Evolutionary conservation across 2,329 filamentous ascomycete genomes (phyloP), one percentile per base, ranked within the genome.

Genomic region (Monosporascus sp.): DNA sequence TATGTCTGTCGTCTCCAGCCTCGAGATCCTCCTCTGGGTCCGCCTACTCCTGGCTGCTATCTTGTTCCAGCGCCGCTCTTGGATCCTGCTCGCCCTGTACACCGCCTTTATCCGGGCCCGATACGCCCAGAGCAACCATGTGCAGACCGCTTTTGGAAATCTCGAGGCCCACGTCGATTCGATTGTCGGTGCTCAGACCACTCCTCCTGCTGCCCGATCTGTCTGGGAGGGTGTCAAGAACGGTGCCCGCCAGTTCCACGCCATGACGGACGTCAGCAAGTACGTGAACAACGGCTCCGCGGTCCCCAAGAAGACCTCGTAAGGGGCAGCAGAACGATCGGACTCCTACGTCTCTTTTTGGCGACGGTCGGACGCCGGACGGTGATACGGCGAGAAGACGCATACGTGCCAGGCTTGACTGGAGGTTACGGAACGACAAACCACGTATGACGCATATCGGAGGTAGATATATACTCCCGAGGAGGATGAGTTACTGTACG

Each of bases 21-120:
- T 99, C 55, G 94, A 99, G 77, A 90, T 97, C 62, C 75, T 83
- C 41, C 84, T 97, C 56, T 95, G 92, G 86, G 77, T 88, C 73
- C 91, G 94, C 66, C 77, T 99, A 52, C 68, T 95, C 48, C 74
- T 91, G 52, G 87, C 90, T 34, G 90, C 91, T 57, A 75, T 97
- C 59, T 79, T 95, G 63, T 97, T 97, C 83, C 85, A 87, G 76
- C 90, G 87, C 71, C 87, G 91, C 62, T 94, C 90, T 59, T 97
- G 93, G 91, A 85, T 97, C 67, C 80, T 97, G 50, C 76, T 99
- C 56, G 76, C 76, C 56, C 72, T 96, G 71, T 99, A 97, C 83
- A 91, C 91, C 60, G 82, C 85, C 64, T 99, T 99, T 82, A 84
- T 97, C 70, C 90, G 94, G 63, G 89, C 92, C 43, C 87, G 94